These are phyloP conservation scores for Xylaria sp. DNA, from an alignment of 2,329 filamentous ascomycete genomes.

Conservation along the genomic window DNA sequence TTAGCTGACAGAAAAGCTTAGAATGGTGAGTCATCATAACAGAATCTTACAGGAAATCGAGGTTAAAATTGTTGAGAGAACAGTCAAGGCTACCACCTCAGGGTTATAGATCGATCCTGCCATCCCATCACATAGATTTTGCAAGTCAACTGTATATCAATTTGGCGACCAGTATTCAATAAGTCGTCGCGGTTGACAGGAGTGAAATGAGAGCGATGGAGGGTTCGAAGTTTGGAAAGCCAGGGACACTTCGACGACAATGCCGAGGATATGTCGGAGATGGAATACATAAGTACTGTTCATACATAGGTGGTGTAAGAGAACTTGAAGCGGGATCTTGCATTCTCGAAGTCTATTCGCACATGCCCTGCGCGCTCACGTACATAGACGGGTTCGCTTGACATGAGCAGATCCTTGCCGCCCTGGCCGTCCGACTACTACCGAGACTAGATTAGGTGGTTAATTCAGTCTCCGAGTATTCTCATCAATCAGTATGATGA, in stretches of 20 bases:
- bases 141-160: not conserved
- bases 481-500: slow-evolving; percentile 11
- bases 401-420: not conserved
- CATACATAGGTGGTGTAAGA: not conserved
- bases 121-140: slow-evolving; percentile 6
- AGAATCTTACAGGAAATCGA: slow-evolving; percentile 38
- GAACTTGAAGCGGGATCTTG: slow-evolving; percentile 16
- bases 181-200: not conserved
- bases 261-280: not conserved
- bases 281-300: slow-evolving; percentile 9
- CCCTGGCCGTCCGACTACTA: not conserved
- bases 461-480: not conserved
- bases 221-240: not conserved
- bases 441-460: not conserved
- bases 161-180: not conserved
- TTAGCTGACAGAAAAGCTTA: not conserved
- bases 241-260: not conserved
- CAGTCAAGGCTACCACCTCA: slow-evolving; percentile 37
- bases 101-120: slow-evolving; percentile 25
- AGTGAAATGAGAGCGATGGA: too few species aligned
- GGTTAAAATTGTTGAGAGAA: slow-evolving; percentile 38
- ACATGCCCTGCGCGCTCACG: slow-evolving; percentile 17
- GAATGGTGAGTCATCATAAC: not conserved
- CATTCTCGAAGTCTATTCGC: slow-evolving; percentile 9
- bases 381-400: not conserved